These are phyloP conservation scores for Misopates orontium DNA, from an alignment of 257 asterid species.

Conservation along the genomic window DNA sequence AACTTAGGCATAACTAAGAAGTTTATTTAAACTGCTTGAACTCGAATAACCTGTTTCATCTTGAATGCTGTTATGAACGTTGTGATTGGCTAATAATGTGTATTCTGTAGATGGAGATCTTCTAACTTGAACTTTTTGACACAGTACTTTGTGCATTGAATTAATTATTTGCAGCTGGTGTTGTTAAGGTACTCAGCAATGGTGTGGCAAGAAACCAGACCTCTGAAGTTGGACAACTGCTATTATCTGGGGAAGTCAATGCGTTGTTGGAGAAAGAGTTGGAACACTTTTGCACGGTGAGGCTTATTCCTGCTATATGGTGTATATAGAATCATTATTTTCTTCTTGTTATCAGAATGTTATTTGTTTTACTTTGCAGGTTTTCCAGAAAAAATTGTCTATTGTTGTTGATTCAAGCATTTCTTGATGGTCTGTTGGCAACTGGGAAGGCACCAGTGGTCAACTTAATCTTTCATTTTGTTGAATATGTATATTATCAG, in stretches of 20 bases:
- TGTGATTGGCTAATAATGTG: background rate
- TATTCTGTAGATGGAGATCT: background rate
- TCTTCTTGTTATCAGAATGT: slow-evolving; percentile 8
- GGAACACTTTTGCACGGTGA: slow-evolving; percentile 64
- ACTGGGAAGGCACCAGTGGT: slow-evolving; percentile 1
- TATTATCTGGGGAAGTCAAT: slow-evolving; percentile 34
- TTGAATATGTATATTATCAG: slow-evolving; percentile 20
- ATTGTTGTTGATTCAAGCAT: slow-evolving; percentile 40
- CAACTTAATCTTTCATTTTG: too few relatives aligned
- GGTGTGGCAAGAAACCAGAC: slow-evolving; percentile 38
- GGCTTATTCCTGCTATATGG: slow-evolving; percentile 16
- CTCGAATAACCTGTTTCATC: background rate
- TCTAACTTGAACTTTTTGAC: background rate
- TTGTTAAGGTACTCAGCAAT: slow-evolving; percentile 48
- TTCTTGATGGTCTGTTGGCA: slow-evolving; percentile 28
- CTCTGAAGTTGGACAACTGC: slow-evolving; percentile 24
- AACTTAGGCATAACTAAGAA: too few relatives aligned
- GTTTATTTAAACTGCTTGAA: too few relatives aligned
- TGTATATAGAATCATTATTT: slow-evolving; percentile 4
- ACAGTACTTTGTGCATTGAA: background rate
- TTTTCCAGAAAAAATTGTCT: slow-evolving; percentile 46
- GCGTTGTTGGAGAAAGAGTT: slow-evolving; percentile 51
- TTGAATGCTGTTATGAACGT: background rate
- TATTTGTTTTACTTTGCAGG: slow-evolving; percentile 38
- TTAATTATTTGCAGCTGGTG: background rate